Base-by-base conservation (phyloP, 1,139 yeast species). In the Kodamaea sp. region DNA sequence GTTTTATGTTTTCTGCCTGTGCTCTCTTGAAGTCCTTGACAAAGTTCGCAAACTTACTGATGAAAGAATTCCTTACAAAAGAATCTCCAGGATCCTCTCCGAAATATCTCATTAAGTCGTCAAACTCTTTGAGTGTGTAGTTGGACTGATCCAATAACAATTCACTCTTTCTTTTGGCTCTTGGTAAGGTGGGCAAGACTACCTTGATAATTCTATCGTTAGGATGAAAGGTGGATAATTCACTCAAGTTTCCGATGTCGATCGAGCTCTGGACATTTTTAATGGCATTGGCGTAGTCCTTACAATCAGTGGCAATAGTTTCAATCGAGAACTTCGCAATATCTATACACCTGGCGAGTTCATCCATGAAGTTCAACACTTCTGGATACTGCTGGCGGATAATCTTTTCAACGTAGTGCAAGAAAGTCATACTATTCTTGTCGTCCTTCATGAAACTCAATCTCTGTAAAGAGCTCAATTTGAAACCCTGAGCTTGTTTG, bases 401-500 rank as follows among this genome's bases (percentile, higher is more conserved):
- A 33, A 84, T 76, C 48, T 79, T 83, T 51, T 85, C 95, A 39
- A 85, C 88, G 53, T 83, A 84, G 51, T 85, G 90, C 47, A 85
- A 67, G 50, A 85, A 85, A 0, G 92, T 81, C 79, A 81, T 80
- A 43, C 84, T 78, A 53, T 84, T 84, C 47, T 80, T 82, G 37
- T 80, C 83, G 55, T 84, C 92, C 46, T 85, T 85, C 69, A 84
- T 78, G 48, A 84, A 84, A 28, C 84, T 78, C 43, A 85, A 69
- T 52, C 94, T 66, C 55, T 82, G 94, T 39, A 85, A 70, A 1
- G 94, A 83, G 37, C 80, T 74, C 48, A 84, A 70, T 50, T 81
- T 83, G 64, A 85, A 85, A 34, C 95, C 95, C 45, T 76, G 80
- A 0, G 94, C 92, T 55, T 84, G 90, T 46, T 84, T 84, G 2